Evolutionary conservation across 208 protist species (phyloP).

Genomic region (Wallacemonas collosoma): DNA sequence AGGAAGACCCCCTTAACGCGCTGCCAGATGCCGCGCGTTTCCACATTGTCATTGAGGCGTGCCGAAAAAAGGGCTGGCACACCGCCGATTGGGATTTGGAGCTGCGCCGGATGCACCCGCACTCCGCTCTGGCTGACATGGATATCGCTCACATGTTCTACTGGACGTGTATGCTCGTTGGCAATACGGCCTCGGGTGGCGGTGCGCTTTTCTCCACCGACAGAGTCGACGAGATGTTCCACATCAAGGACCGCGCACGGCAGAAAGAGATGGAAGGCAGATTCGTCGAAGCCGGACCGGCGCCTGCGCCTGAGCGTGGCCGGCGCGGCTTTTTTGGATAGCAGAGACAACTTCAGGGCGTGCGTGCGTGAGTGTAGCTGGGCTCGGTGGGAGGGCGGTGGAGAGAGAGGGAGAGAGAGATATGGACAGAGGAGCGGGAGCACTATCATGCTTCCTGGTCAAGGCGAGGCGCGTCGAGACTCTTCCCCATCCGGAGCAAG

Average conservation of each 20-base stretch:
- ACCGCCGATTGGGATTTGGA: conserved; percentile 64
- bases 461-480: no score
- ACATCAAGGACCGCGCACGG: conserved; percentile 15
- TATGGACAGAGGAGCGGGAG: no score
- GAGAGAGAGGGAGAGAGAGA: no score
- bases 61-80: conserved; percentile 52
- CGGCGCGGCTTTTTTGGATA: conserved; percentile 32
- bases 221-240: conserved; percentile 32
- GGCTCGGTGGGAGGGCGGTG: no score
- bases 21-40: conserved; percentile 54
- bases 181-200: conserved; percentile 38
- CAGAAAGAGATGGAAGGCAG: conserved; percentile 20
- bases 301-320: conserved; percentile 23
- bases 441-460: no score
- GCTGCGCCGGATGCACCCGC: conserved; percentile 47
- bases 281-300: conserved; percentile 32
- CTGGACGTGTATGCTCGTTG: conserved; percentile 59
- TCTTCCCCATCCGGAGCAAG: no score
- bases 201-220: conserved; percentile 50
- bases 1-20: conserved; percentile 70
- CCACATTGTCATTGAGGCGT: conserved; percentile 65
- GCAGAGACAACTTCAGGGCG: no score
- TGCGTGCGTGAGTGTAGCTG: no score
- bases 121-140: conserved; percentile 37
- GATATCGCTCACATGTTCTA: conserved; percentile 67